Conservation (phyloP, 2,329 filamentous ascomycete species). For the Xylariaceae sp. region DNA sequence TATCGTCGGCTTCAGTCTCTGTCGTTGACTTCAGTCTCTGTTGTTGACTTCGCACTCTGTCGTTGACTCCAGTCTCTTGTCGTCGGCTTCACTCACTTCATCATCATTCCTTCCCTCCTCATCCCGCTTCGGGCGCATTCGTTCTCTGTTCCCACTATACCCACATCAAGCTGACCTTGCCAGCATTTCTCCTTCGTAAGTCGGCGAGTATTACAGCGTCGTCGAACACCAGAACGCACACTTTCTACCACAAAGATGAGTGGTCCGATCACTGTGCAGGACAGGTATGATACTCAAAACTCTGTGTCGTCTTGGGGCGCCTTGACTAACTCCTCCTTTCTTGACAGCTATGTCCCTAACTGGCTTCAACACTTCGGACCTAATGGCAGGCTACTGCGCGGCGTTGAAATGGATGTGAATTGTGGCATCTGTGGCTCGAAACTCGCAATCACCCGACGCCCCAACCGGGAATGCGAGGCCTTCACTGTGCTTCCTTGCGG, state of each 20-base stretch:
- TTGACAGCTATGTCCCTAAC: constrained; percentile 4
- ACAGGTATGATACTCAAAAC: background rate
- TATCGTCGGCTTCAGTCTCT: no score
- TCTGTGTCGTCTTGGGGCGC: background rate
- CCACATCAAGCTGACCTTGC: no score
- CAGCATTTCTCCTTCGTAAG: no score
- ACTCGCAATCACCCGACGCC: constrained; percentile 4
- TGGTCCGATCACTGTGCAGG: background rate
- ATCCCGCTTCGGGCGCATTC: no score
- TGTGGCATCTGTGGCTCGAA: constrained; percentile 7
- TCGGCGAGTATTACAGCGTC: no score
- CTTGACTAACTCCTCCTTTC: background rate
- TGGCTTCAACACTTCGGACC: constrained; percentile 4
- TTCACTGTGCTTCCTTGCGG: constrained; percentile 12
- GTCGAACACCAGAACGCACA: background rate
- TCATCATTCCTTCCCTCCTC: no score
- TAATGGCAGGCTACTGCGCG: background rate
- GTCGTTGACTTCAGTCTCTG: no score
- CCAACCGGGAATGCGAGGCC: background rate
- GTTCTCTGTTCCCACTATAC: no score
- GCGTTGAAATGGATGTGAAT: background rate
- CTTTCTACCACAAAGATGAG: background rate
- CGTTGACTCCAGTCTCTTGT: no score
- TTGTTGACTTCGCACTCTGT: no score
- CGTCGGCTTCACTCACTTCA: no score